These are phyloP conservation scores for Hypericum androsaemum DNA, from an alignment of 345 rosid genomes.

Conservation along the genomic window DNA sequence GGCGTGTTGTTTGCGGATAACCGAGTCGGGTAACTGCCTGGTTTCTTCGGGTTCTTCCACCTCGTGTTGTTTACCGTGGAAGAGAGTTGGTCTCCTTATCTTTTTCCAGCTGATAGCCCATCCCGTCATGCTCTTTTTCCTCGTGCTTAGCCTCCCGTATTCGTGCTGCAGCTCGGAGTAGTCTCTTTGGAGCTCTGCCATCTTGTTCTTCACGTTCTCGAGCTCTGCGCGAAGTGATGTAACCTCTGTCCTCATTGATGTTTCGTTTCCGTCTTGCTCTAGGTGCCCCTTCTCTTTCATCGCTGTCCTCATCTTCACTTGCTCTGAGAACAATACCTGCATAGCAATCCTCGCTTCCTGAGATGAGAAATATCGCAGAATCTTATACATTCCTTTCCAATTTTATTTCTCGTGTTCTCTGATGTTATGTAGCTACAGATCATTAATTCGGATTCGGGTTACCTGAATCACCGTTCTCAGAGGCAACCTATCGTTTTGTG, in stretches of 20 bases:
- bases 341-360: constrained; percentile 6
- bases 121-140: constrained; percentile 26
- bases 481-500: constrained; percentile 87
- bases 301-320: constrained; percentile 63
- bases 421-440: neutral
- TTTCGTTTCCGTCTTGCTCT: constrained; percentile 29
- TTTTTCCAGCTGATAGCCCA: constrained; percentile 47
- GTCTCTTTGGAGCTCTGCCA: constrained; percentile 56
- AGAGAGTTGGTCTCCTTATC: constrained; percentile 33
- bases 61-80: constrained; percentile 30
- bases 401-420: neutral
- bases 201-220: constrained; percentile 40
- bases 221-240: constrained; percentile 48
- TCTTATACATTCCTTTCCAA: neutral
- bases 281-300: constrained; percentile 47
- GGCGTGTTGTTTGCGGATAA: constrained; percentile 15
- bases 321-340: constrained; percentile 75
- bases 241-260: constrained; percentile 38
- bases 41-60: constrained; percentile 26
- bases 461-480: constrained; percentile 80
- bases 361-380: constrained; percentile 2
- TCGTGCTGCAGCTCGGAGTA: constrained; percentile 56
- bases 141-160: constrained; percentile 40
- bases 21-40: constrained; percentile 20
- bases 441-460: constrained; percentile 2